Conservation (phyloP, 176 grass and related monocot genomes). For the Aechmea fasciata region DNA sequence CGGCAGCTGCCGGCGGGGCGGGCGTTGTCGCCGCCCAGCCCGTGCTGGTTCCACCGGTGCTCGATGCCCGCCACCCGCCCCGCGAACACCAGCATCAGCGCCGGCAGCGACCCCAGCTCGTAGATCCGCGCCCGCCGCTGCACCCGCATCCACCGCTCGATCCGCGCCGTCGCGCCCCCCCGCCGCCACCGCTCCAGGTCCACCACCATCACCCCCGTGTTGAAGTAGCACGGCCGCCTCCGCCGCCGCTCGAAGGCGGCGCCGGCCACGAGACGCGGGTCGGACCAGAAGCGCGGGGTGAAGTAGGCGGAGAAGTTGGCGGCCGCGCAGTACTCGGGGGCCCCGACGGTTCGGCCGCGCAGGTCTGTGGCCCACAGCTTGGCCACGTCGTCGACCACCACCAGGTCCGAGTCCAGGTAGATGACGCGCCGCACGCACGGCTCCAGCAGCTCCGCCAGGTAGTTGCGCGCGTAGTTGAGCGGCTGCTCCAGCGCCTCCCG, state of each 20-base stretch:
- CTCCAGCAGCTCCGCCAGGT: slow-evolving; percentile 8
- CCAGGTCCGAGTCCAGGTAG: slow-evolving; percentile 26
- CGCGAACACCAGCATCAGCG: slow-evolving; percentile 15
- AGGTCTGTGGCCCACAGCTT: slow-evolving; percentile 13
- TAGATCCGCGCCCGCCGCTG: slow-evolving; percentile 17
- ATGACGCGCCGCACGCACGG: slow-evolving; percentile 15
- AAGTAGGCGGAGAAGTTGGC: slow-evolving; percentile 28
- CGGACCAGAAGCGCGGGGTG: slow-evolving; percentile 21
- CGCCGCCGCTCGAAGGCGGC: slow-evolving; percentile 3
- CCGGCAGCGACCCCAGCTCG: slow-evolving; percentile 11
- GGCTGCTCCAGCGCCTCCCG: slow-evolving; percentile 14
- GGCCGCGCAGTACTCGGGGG: slow-evolving; percentile 24
- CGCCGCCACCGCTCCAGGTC: slow-evolving; percentile 18
- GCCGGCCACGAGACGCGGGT: background rate
- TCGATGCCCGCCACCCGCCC: slow-evolving; percentile 7
- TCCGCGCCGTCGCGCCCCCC: background rate
- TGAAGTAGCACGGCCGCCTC: slow-evolving; percentile 13
- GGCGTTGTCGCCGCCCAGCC: slow-evolving; percentile 12
- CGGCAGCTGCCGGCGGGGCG: slow-evolving; percentile 3
- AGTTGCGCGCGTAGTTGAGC: slow-evolving; percentile 18
- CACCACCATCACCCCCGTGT: slow-evolving; percentile 16
- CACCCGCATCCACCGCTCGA: slow-evolving; percentile 19
- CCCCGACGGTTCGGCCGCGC: background rate
- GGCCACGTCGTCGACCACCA: slow-evolving; percentile 16
- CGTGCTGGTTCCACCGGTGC: slow-evolving; percentile 23